phyloP scores from a whole-genome alignment of 1,284 basidiomycete genomes.

The Baeospora myosura region DNA sequence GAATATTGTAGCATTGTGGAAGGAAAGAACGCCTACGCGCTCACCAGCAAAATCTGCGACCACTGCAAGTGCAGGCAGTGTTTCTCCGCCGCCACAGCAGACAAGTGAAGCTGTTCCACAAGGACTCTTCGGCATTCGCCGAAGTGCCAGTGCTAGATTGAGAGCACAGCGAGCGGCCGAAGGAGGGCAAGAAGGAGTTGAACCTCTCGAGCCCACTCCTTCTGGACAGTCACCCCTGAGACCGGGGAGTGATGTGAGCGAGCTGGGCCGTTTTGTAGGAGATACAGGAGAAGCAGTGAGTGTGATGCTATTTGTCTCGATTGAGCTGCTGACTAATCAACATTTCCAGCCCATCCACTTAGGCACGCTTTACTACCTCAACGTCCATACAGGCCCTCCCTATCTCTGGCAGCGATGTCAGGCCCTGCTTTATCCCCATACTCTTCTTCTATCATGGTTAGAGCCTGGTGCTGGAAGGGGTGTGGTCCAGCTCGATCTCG shows the following conservation, averaged over 20 bases:
- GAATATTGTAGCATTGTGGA: slow-evolving; percentile 77
- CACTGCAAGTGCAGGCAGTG: slow-evolving; percentile 22
- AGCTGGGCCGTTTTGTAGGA: slow-evolving; percentile 26
- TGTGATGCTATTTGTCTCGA: slow-evolving; percentile 14
- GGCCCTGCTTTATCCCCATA: slow-evolving; percentile 73
- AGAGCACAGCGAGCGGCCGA: not conserved
- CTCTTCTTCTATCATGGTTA: slow-evolving; percentile 78
- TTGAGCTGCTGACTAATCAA: too few relatives aligned
- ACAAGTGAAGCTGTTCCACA: slow-evolving; percentile 16
- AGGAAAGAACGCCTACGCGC: slow-evolving; percentile 49
- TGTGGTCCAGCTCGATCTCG: slow-evolving; percentile 73
- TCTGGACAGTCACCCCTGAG: too few relatives aligned
- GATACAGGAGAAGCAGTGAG: slow-evolving; percentile 28
- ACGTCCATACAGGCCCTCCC: slow-evolving; percentile 73
- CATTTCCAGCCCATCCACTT: slow-evolving; percentile 68
- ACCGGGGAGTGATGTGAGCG: slow-evolving; percentile 29
- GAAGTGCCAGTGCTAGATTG: slow-evolving; percentile 2
- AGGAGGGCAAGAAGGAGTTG: slow-evolving; percentile 20
- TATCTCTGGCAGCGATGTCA: slow-evolving; percentile 82
- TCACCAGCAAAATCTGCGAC: slow-evolving; percentile 25
- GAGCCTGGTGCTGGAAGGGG: slow-evolving; percentile 71
- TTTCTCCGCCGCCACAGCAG: slow-evolving; percentile 28
- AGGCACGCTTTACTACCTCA: slow-evolving; percentile 82
- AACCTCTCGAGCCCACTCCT: slow-evolving; percentile 20
- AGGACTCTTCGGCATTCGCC: slow-evolving; percentile 12